Evolutionary conservation across 495 filamentous ascomycete species (phyloP), one percentile per base, ranked within the genome.

Genomic region (Bombardia bombarda): DNA sequence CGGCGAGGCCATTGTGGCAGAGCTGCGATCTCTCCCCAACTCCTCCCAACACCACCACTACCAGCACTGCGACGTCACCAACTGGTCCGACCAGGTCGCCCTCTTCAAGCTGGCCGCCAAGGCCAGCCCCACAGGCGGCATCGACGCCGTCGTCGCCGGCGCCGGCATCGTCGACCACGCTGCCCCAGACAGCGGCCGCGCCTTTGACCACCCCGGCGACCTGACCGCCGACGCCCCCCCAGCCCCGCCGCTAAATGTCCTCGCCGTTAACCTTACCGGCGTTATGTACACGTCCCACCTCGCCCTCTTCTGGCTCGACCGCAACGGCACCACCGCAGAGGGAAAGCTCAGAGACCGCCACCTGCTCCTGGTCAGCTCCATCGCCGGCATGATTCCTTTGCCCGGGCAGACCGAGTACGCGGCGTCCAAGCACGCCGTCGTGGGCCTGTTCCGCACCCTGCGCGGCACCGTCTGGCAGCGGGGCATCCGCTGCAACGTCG

Each of bases 141-240:
- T 87, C 43, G 75, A 86, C 55, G 68, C 69, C 21, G 76, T 86
- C 0, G 72, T 86, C 40, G 79, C 80, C 36, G 84, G 81, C 53
- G 83, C 84, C 4, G 84, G 82, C 22, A 75, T 85, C 38, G 69
- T 74, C 55, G 68, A 75, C 22, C 28, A 42, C 12, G 28, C 37
- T 22, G 28, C 39, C 17, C 37, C 40, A 0, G 32, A 44, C 3
- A 47, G 51, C 0, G 47, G 59, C 8, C 61, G 61, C 21, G 35
- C 44, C 17, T 61, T 77, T 19, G 63, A 71, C 40, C 22, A 49
- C 19, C 68, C 70, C 0, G 36, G 38, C 5, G 47, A 53, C 9
- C 42, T 68, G 22, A 67, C 68, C 45, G 53, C 51, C 17, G 62
- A 69, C 4, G 54, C 61, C 18, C 75, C 77, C 3, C 68, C 68